phyloP scores from a whole-genome alignment of 176 grass and related monocot species.

The Miscanthus lutarioriparius region DNA sequence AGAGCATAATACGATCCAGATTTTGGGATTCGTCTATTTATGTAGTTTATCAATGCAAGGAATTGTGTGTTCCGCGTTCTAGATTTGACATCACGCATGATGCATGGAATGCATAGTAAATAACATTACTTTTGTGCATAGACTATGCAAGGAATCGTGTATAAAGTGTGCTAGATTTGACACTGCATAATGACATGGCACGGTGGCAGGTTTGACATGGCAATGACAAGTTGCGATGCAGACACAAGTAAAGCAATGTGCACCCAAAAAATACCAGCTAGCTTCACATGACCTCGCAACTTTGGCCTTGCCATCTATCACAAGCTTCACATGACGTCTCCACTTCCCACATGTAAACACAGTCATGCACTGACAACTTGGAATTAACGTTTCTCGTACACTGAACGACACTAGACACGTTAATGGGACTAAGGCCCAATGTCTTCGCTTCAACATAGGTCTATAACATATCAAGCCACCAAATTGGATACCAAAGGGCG shows the following conservation, averaged over 20 bases:
- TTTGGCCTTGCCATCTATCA: not conserved
- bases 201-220: not conserved
- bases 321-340: not conserved
- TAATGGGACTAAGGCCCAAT: not conserved
- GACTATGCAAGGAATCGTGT: no score
- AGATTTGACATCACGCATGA: not conserved
- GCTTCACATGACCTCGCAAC: not conserved
- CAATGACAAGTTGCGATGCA: not conserved
- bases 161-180: not conserved
- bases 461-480: not conserved
- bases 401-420: not conserved
- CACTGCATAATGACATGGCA: not conserved
- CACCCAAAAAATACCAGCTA: not conserved
- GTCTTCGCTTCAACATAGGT: not conserved
- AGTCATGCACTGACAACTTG: constrained; percentile 11
- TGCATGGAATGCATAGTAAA: no score
- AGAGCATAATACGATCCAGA: not conserved
- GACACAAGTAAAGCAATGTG: not conserved
- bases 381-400: not conserved
- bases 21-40: not conserved
- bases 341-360: constrained; percentile 5
- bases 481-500: not conserved
- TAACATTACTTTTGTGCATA: no score
- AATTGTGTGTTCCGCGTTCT: not conserved
- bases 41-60: not conserved